Base-by-base conservation (phyloP, 129 eudicot genomes). In the Lonicera japonica region DNA sequence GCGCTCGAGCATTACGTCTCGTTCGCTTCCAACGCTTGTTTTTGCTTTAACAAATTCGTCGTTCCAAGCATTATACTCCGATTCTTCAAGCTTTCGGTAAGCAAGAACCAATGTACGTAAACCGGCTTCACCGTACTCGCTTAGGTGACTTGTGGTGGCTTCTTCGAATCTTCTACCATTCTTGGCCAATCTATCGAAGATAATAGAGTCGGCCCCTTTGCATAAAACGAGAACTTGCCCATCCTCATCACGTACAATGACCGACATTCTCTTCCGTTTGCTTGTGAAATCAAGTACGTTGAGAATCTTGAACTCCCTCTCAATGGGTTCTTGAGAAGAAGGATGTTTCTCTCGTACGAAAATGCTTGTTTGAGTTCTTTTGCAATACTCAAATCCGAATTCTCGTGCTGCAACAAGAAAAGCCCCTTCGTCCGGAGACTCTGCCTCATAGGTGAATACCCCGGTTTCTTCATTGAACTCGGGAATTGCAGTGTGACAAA, bases 401-500 rank as follows among this genome's bases (percentile, higher is more conserved):
- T 82, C 88, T 60, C 81, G 65, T 24, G 88, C 88, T 38, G 88
- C 88, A 41, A 79, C 82, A 54, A 81, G 86, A 69, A 81, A 81
- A 25, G 86, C 86, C 51, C 76, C 79, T 77, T 81, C 82, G 77
- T 76, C 82, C 1, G 88, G 88, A 51, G 88, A 82, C 73, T 82
- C 88, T 7, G 83, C 88, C 67, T 82, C 88, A 59, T 77, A 82
- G 24, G 71, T 73, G 58, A 47, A 74, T 9, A 11, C 54, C 8
- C 85, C 82, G 4, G 74, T 59, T 61, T 73, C 79, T 65, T 75
- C 77, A 34, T 83, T 83, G 9, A 64, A 16, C 64, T 83, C 89
- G 0, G 89, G 89, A 65, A 83, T 73, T 10, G 89, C 89, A 61
- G 85, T 79, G 48, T 83, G 89, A 70, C 89, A 83, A 63, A 83